These are phyloP conservation scores for Trametes pubescens DNA, from an alignment of 1,284 basidiomycete genomes.

Conservation along the genomic window DNA sequence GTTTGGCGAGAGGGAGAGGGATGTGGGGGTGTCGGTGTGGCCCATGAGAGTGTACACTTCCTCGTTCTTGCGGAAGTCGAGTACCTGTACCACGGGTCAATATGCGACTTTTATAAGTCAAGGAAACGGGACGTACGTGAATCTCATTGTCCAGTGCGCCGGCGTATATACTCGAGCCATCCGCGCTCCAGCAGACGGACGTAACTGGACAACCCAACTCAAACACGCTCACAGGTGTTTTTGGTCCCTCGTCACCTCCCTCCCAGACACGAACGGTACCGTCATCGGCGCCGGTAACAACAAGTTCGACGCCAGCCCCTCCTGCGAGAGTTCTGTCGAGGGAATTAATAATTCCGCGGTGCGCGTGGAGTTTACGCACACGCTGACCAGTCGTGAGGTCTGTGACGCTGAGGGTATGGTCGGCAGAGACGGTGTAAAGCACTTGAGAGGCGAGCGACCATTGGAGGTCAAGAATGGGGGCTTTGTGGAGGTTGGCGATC, in stretches of 20 bases:
- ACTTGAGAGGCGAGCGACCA: conserved; percentile 78
- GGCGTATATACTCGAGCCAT: conserved; percentile 88
- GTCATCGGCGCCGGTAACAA: conserved; percentile 89
- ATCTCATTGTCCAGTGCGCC: conserved; percentile 94
- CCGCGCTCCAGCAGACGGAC: conserved; percentile 90
- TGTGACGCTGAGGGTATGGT: conserved; percentile 79
- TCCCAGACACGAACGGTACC: conserved; percentile 91
- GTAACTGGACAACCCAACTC: conserved; percentile 90
- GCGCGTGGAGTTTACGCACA: conserved; percentile 78
- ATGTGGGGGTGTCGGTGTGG: conserved; percentile 90
- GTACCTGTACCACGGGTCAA: conserved; percentile 59
- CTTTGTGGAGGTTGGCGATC: conserved; percentile 76
- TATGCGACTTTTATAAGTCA: too few relatives aligned
- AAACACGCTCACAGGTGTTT: conserved; percentile 80
- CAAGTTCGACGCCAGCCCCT: conserved; percentile 82
- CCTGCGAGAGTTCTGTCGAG: conserved; percentile 85
- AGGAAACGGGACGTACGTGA: conserved; percentile 67
- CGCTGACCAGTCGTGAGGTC: conserved; percentile 84
- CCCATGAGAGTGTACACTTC: conserved; percentile 81
- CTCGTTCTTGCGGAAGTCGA: conserved; percentile 84
- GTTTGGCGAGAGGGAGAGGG: conserved; percentile 87
- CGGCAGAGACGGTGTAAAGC: conserved; percentile 85
- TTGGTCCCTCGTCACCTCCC: conserved; percentile 76
- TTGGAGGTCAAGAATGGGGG: conserved; percentile 81
- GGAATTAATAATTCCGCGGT: conserved; percentile 88